phyloP scores from a whole-genome alignment of 768 basidiomycete genomes.

The Lentinula edodes region DNA sequence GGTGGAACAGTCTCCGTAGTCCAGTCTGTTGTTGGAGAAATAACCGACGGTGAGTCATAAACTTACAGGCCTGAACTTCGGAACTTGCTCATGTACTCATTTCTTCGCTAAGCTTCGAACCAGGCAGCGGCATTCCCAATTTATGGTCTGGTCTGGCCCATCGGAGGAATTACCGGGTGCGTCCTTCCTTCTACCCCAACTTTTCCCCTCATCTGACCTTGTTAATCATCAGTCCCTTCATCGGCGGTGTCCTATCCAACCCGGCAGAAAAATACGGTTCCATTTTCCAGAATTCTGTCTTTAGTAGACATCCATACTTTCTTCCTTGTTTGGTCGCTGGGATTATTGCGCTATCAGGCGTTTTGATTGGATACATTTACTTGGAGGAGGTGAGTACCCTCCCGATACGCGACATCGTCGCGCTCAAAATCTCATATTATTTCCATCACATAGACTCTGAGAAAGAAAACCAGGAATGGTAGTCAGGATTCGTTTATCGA shows the following conservation, averaged over 20 bases:
- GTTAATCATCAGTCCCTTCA: slow-evolving; percentile 40
- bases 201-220: background rate
- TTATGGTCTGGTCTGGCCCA: slow-evolving; percentile 54
- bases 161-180: slow-evolving; percentile 56
- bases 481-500: background rate
- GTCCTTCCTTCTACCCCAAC: background rate
- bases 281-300: slow-evolving; percentile 37
- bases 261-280: slow-evolving; percentile 40
- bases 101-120: slow-evolving; percentile 35
- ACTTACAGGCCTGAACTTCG: background rate
- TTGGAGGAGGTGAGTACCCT: slow-evolving; percentile 46
- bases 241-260: slow-evolving; percentile 58
- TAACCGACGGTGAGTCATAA: slow-evolving; percentile 38
- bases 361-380: slow-evolving; percentile 38
- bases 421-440: background rate
- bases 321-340: slow-evolving; percentile 52
- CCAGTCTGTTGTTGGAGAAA: slow-evolving; percentile 57
- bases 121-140: slow-evolving; percentile 55
- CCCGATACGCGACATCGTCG: too few species aligned
- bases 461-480: background rate
- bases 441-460: background rate
- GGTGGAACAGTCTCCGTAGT: slow-evolving; percentile 63
- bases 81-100: background rate
- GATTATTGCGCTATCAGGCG: slow-evolving; percentile 33
- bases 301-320: slow-evolving; percentile 51